phyloP scores from a whole-genome alignment of 1,139 yeast species.

The Spathaspora sp. region DNA sequence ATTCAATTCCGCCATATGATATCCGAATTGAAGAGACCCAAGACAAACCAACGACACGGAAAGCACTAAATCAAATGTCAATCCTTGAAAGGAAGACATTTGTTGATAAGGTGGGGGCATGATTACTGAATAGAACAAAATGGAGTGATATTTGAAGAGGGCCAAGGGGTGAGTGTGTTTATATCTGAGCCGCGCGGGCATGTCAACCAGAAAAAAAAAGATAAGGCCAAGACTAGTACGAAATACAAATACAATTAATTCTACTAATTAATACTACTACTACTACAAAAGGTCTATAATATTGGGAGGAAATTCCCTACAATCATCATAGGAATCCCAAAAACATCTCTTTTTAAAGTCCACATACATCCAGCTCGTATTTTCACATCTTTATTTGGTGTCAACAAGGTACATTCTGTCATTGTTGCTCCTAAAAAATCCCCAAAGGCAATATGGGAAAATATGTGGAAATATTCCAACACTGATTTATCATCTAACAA shows the following conservation, averaged over 20 bases:
- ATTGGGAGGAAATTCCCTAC: slow-evolving; percentile 90
- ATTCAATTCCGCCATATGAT: slow-evolving; percentile 51
- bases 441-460: slow-evolving; percentile 85
- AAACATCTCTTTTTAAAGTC: slow-evolving; percentile 73
- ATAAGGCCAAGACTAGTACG: too few relatives aligned
- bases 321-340: slow-evolving; percentile 83
- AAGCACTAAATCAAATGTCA: slow-evolving; percentile 27
- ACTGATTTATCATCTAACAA: slow-evolving; percentile 86
- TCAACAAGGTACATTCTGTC: slow-evolving; percentile 76
- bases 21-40: slow-evolving; percentile 50
- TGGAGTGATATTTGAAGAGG: too few relatives aligned
- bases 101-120: slow-evolving; percentile 4
- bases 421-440: slow-evolving; percentile 89
- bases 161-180: background rate
- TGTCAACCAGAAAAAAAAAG: background rate
- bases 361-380: slow-evolving; percentile 81
- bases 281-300: slow-evolving; percentile 21
- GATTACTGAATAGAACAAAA: background rate
- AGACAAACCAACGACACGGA: slow-evolving; percentile 39
- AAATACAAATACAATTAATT: too few relatives aligned
- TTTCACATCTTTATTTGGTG: slow-evolving; percentile 49
- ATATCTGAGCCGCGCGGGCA: slow-evolving; percentile 1
- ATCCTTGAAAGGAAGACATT: slow-evolving; percentile 10
- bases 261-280: too few relatives aligned
- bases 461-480: slow-evolving; percentile 82